Evolutionary conservation across 2,329 filamentous ascomycete species (phyloP), one percentile per base, ranked within the genome.

Genomic region (Raffaelea arxii): DNA sequence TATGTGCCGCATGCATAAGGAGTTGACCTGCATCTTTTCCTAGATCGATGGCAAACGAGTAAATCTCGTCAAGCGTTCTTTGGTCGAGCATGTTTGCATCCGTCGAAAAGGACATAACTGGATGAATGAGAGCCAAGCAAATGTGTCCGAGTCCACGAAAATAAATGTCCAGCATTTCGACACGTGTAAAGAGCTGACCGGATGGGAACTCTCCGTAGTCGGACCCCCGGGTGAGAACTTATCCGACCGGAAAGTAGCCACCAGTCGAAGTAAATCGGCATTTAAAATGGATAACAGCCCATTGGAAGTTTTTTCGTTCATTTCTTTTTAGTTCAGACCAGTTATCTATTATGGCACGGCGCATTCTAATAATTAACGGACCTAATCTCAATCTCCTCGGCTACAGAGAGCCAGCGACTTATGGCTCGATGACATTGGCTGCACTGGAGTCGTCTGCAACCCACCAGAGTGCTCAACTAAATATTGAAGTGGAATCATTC

Each of bases 311-410:
- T n/a, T n/a, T n/a, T n/a, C n/a, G n/a, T n/a, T n/a, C n/a, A n/a
- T n/a, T n/a, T n/a, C n/a, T n/a, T n/a, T n/a, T n/a, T n/a, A n/a
- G n/a, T n/a, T n/a, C n/a, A n/a, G n/a, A n/a, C n/a, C n/a, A n/a
- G n/a, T n/a, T n/a, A n/a, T n/a, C n/a, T n/a, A n/a, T n/a, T n/a
- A n/a, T n/a, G n/a, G n/a, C n/a, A n/a, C n/a, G n/a, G n/a, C n/a
- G n/a, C n/a, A 79, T 88, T 58, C 79, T 88, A 55, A 71, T 88
- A 53, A 79, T 89, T 68, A 88, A 88, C 63, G 84, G 85, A n/a
- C 84, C 84, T 25, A 90, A 90, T 62, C 80, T 90, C 56, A 89
- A 89, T 65, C 80, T 90, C 43, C 75, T 90, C 25, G 85, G 85
- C 30, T 82, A 77, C 12, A 74, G 86, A 21, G 84, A 91, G 61